phyloP scores from a whole-genome alignment of 2,329 filamentous ascomycete genomes.

The Pyrenochaeta sp. region DNA sequence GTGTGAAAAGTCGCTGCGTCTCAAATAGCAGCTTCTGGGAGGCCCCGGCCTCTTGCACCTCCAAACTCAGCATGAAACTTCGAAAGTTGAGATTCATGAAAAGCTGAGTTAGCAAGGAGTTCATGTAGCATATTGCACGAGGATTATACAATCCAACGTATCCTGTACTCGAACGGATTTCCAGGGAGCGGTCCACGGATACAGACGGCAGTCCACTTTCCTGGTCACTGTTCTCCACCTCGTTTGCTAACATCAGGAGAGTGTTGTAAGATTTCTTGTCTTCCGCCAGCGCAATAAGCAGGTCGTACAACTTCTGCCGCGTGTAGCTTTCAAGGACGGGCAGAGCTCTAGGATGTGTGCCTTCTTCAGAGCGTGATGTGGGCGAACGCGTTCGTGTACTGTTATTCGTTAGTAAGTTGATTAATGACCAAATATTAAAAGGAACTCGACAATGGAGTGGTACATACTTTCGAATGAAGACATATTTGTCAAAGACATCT shows the following conservation, averaged over 20 bases:
- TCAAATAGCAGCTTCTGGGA: slow-evolving; percentile 75
- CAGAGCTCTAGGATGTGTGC: slow-evolving; percentile 10
- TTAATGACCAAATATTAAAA: background rate
- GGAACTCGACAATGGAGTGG: background rate
- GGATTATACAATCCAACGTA: slow-evolving; percentile 92
- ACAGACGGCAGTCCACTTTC: slow-evolving; percentile 67
- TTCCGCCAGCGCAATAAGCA: slow-evolving; percentile 42
- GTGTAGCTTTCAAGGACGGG: slow-evolving; percentile 47
- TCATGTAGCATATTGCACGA: slow-evolving; percentile 96
- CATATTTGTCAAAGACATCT: slow-evolving; percentile 44
- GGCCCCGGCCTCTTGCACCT: slow-evolving; percentile 61
- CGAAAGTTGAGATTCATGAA: slow-evolving; percentile 95
- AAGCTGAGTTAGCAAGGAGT: slow-evolving; percentile 90
- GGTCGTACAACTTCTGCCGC: slow-evolving; percentile 47
- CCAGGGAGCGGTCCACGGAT: slow-evolving; percentile 67
- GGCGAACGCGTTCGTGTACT: slow-evolving; percentile 11
- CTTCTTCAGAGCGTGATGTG: slow-evolving; percentile 16
- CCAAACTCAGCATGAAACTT: slow-evolving; percentile 73
- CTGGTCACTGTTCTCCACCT: slow-evolving; percentile 24
- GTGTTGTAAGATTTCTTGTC: slow-evolving; percentile 35
- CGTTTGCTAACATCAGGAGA: slow-evolving; percentile 36
- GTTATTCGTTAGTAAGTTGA: slow-evolving; percentile 4
- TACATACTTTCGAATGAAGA: slow-evolving; percentile 41
- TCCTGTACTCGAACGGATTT: slow-evolving; percentile 77
- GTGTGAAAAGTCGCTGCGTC: slow-evolving; percentile 82